Evolutionary conservation across 805 yeast species (phyloP).

Genomic region (Barnettozyma californica): DNA sequence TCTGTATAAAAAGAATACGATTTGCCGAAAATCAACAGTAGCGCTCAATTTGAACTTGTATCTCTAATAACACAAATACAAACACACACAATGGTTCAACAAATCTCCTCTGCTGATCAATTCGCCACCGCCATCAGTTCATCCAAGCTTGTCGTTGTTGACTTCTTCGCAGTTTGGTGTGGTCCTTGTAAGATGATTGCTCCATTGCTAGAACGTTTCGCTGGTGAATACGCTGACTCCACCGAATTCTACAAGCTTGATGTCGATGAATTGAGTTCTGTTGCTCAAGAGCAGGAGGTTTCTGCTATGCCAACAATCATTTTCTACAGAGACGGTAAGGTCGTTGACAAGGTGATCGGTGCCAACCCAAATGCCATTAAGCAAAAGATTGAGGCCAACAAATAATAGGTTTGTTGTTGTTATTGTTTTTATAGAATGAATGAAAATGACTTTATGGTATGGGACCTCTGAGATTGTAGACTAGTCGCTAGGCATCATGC

Average conservation of each 20-base stretch:
- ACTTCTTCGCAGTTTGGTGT: slow-evolving; percentile 97
- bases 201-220: slow-evolving; percentile 82
- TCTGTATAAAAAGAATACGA: not conserved
- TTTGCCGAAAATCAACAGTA: not conserved
- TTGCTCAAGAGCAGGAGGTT: slow-evolving; percentile 61
- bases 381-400: slow-evolving; percentile 52
- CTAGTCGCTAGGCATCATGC: no score
- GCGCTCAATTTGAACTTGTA: no score
- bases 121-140: slow-evolving; percentile 60
- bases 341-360: slow-evolving; percentile 77
- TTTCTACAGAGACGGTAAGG: slow-evolving; percentile 78
- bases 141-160: slow-evolving; percentile 81
- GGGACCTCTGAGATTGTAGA: not conserved
- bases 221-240: slow-evolving; percentile 46
- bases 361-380: slow-evolving; percentile 85
- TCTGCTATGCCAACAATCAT: slow-evolving; percentile 65
- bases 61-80: not conserved
- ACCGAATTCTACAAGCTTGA: slow-evolving; percentile 86
- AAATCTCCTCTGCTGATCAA: slow-evolving; percentile 46
- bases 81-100: slow-evolving; percentile 39
- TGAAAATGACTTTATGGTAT: not conserved
- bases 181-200: slow-evolving; percentile 99
- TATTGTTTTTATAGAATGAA: not conserved
- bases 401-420: slow-evolving; percentile 30
- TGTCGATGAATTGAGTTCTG: slow-evolving; percentile 75